Percentiles rank a stretch among this genome's conserved stretches.
Evolutionary conservation across 108 stramenopile species (phyloP).

Genomic region (Chaetoceros muelleri): DNA sequence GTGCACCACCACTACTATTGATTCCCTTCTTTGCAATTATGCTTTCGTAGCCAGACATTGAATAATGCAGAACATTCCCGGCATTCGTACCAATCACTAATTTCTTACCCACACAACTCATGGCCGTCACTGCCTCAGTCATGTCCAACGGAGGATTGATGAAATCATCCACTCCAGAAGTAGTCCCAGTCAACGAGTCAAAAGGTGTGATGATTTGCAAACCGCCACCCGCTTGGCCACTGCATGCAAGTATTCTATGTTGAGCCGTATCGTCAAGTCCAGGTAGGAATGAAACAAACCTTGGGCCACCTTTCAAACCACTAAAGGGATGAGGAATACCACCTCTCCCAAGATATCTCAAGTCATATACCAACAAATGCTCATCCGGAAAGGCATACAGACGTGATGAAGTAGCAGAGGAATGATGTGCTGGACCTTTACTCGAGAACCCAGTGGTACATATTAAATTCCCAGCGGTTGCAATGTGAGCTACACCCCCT

Average conservation of each 20-base stretch:
- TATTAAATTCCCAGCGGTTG: conserved; percentile 54
- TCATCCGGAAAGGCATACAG: conserved; percentile 66
- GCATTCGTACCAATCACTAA: conserved; percentile 50
- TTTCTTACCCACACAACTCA: conserved; percentile 26
- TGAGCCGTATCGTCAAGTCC: conserved; percentile 6
- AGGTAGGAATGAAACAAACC: conserved; percentile 57
- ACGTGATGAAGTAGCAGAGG: conserved; percentile 17
- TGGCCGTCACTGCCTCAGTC: conserved; percentile 56
- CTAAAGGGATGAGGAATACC: conserved; percentile 59
- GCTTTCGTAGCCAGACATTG: conserved; percentile 35
- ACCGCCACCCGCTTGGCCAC: conserved; percentile 64
- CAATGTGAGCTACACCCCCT: conserved; percentile 54
- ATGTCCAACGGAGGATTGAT: conserved; percentile 36
- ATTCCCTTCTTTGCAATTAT: conserved; percentile 3
- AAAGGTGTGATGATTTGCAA: conserved; percentile 66
- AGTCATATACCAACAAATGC: conserved; percentile 57
- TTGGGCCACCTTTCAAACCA: conserved; percentile 38
- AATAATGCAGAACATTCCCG: conserved; percentile 46
- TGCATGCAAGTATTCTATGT: conserved; percentile 43
- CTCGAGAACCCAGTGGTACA: conserved; percentile 63
- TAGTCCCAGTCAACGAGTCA: conserved; percentile 18
- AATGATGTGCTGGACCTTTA: conserved; percentile 18
- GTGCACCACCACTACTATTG: background rate
- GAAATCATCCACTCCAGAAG: conserved; percentile 22
- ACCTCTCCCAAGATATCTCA: conserved; percentile 67